These are phyloP conservation scores for Colletotrichum sp. DNA, from an alignment of 2,329 filamentous ascomycete species.

Conservation along the genomic window DNA sequence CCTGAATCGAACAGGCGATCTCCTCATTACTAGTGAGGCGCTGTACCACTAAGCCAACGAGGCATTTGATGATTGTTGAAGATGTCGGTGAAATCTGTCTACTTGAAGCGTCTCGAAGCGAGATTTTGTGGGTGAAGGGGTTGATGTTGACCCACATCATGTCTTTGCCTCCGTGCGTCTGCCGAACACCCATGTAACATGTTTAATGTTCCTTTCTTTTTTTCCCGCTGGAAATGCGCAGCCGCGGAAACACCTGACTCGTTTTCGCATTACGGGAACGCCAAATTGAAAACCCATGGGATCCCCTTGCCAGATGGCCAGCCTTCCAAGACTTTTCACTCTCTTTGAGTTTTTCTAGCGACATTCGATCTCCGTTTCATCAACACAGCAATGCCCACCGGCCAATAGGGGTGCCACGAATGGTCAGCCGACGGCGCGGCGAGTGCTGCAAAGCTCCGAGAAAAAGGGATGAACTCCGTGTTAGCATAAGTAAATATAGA, in stretches of 20 bases:
- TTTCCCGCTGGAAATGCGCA: neutral
- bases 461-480: neutral
- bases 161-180: neutral
- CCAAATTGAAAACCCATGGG: neutral
- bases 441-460: neutral
- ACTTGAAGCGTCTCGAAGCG: neutral
- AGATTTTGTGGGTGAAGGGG: neutral
- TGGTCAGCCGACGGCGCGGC: neutral
- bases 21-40: slow-evolving; percentile 22
- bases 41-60: slow-evolving; percentile 22
- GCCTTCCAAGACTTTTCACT: neutral
- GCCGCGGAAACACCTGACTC: neutral
- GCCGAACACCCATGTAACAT: neutral
- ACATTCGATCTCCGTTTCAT: neutral
- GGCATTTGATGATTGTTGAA: neutral
- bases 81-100: accelerated
- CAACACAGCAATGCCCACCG: neutral
- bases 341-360: neutral
- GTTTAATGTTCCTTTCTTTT: neutral
- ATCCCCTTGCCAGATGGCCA: neutral
- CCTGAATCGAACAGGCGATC: slow-evolving; percentile 21
- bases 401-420: neutral
- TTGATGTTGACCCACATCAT: neutral
- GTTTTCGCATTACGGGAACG: neutral
- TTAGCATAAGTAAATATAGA: neutral